Evolutionary conservation across 2,329 filamentous ascomycete genomes (phyloP), one percentile per base, ranked within the genome.

Genomic region (Diaporthe citri): DNA sequence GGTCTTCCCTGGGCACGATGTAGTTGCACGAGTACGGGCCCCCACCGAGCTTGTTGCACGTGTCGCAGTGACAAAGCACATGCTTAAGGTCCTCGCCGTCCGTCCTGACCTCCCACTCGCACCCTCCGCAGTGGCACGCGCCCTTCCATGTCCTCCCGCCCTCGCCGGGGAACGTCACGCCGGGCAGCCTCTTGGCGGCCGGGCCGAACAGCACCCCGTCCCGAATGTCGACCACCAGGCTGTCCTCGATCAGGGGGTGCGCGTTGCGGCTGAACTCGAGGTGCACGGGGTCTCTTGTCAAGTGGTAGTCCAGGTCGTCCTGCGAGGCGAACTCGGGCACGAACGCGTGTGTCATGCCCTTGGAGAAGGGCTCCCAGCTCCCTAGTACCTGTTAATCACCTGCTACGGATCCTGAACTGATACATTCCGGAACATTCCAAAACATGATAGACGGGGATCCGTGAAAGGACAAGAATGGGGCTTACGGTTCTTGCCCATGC

Each of bases 231-330:
- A 64, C 60, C 17, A 64, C 60, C 41, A 64, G 41, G 20, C 60
- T 64, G 41, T 64, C 60, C 41, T 64, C 60, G 60, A 64, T 64
- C 41, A 64, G 41, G n/a, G 60, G 60, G 60, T 64, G 60, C 41
- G 60, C 60, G 10, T 64, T 64, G 4, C 41, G 60, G 60, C 60
- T 64, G 60, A 64, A 64, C 25, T 64, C 60, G 41, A 64, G 60
- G 60, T 64, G 60, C 60, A 64, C 60, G 9, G 60, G 60, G 60
- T 64, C 60, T 25, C 28, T 31, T 9, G 60, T 64, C 2, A 64
- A 43, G 41, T 64, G 48, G 60, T 64, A 64, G 60, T 64, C 60
- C 41, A 48, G 28, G 60, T 64, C 41, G 60, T 64, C 60, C 60
- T 64, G 60, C 41, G 60, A 48, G 60, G 60, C 41, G 12, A 64